Base-by-base conservation (phyloP, 805 yeast species). In the Kockiozyma suomiensis region DNA sequence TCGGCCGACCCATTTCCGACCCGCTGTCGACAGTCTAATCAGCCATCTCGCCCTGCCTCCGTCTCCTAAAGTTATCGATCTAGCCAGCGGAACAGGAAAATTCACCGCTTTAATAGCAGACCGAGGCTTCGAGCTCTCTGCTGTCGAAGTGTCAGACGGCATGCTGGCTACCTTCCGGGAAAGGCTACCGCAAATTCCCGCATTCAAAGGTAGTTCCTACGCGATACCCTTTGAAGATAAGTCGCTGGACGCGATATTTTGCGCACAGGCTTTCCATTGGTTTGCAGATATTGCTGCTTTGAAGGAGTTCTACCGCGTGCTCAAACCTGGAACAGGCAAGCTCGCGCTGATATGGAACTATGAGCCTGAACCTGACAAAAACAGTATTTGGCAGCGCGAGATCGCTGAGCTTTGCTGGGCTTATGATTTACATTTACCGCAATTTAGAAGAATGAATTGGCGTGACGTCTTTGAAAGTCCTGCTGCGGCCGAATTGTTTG, bases 201-300 rank as follows among this genome's bases (percentile, higher is more conserved):
- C 73, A 23, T 59, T 70, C 8, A 67, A 70, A 32, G 85, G 82
- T 0, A 74, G 81, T 5, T 76, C 82, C 21, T 81, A 81, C 65
- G 63, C 72, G 1, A 67, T 83, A n/a, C 85, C 86, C 0, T 61
- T 79, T 0, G 73, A 70, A 1, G 82, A 78, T 58, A 63, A 70
- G 30, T 71, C 80, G 0, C 75, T 77, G 21, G 87, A 84, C 69
- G 78, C 80, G 0, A 72, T 85, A 1, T 73, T 83, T 8, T 71
- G 81, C 8, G 87, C 88, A 0, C 88, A 85, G 35, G 88, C 83
- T 0, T 85, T 81, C 69, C 88, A 85, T 64, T 85, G 88, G 88
- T 85, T 85, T 71, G 78, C 82, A n/a, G 84, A 82, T 65, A 47
- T 61, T 1, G 75, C 73, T 7, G 73, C 85, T 0, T 66, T 85